Evolutionary conservation across 2,329 filamentous ascomycete species (phyloP).

Genomic region (Penicillium sp.): DNA sequence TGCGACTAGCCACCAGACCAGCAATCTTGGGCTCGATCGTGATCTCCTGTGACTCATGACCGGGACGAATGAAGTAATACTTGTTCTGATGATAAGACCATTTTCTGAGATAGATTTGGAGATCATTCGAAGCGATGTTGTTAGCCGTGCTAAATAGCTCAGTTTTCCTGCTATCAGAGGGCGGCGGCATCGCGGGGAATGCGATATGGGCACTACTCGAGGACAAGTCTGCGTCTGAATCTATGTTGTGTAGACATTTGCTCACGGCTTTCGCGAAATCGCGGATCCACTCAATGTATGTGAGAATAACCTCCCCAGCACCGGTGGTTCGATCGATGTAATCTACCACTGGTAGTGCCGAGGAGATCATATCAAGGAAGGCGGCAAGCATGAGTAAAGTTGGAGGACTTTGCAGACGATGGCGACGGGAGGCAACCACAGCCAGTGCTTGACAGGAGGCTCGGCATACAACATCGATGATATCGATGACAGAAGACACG

Average conservation of each 20-base stretch:
- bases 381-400: conserved; percentile 41
- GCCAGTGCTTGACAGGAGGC: conserved; percentile 40
- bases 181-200: background rate
- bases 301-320: conserved; percentile 25
- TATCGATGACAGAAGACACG: conserved; percentile 37
- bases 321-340: conserved; percentile 47
- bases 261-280: conserved; percentile 32
- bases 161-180: conserved; percentile 22
- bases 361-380: conserved; percentile 44
- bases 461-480: conserved; percentile 42
- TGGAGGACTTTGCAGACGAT: conserved; percentile 40
- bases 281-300: conserved; percentile 42
- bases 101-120: conserved; percentile 47
- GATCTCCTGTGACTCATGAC: conserved; percentile 48
- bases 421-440: conserved; percentile 34
- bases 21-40: conserved; percentile 34
- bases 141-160: conserved; percentile 23
- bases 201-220: conserved; percentile 9
- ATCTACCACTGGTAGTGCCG: conserved; percentile 46
- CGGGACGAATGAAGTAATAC: conserved; percentile 49
- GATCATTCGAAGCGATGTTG: conserved; percentile 41
- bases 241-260: conserved; percentile 2
- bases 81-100: conserved; percentile 49
- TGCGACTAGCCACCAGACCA: conserved; percentile 20
- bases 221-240: background rate